These are phyloP conservation scores for Betula pendula DNA, from an alignment of 306 rosid species.

Conservation along the genomic window DNA sequence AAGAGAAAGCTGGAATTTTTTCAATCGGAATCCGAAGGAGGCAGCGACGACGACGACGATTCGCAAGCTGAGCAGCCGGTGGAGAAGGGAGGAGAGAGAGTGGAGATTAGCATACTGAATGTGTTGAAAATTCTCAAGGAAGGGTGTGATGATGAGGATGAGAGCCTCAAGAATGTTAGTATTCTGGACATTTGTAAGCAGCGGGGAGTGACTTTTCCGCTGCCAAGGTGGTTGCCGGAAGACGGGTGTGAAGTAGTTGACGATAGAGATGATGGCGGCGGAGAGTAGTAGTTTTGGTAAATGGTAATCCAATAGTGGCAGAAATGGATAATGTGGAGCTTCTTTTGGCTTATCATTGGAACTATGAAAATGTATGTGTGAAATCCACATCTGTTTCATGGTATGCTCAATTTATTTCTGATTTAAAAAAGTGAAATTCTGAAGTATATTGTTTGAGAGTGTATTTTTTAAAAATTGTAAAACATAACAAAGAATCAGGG, in stretches of 20 bases:
- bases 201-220: conserved; percentile 43
- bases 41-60: not conserved
- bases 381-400: no score
- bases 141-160: not conserved
- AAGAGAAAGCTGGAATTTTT: conserved; percentile 9
- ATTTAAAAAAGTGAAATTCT: no score
- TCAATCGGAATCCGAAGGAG: not conserved
- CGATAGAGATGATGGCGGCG: not conserved
- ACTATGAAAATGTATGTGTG: no score
- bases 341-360: no score
- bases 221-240: conserved; percentile 34
- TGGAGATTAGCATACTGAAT: conserved; percentile 19
- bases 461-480: no score
- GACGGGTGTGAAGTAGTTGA: not conserved
- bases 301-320: no score
- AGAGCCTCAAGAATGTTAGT: not conserved
- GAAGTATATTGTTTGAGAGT: no score
- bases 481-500: no score
- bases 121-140: conserved; percentile 27
- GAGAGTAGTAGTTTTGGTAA: no score
- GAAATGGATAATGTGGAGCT: no score
- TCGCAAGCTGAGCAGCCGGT: not conserved
- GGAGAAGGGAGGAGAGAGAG: conserved; percentile 6
- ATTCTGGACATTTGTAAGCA: conserved; percentile 22
- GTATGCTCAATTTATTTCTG: no score